Percentiles rank a stretch among this genome's conserved stretches.
Evolutionary conservation across 2,329 filamentous ascomycete genomes (phyloP).

Genomic region (Periglandula ipomoeae): DNA sequence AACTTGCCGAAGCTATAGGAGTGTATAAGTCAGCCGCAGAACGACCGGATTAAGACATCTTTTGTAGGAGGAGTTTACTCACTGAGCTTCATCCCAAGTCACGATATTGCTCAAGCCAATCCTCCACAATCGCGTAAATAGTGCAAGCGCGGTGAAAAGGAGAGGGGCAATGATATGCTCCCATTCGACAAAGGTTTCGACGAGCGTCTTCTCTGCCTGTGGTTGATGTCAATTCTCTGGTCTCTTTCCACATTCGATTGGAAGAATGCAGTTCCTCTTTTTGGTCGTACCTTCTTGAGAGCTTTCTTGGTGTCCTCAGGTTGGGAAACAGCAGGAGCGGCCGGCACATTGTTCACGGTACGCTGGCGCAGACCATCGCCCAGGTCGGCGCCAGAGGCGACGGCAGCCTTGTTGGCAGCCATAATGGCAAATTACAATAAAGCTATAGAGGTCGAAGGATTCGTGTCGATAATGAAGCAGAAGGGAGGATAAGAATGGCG

Average conservation of each 20-base stretch:
- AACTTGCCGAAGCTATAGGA: slow-evolving; percentile 78
- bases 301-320: slow-evolving; percentile 52
- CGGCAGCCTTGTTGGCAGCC: slow-evolving; percentile 44
- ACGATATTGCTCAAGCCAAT: slow-evolving; percentile 60
- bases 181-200: slow-evolving; percentile 55
- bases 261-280: background rate
- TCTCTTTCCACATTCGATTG: no score
- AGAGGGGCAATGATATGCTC: slow-evolving; percentile 53
- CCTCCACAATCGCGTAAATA: slow-evolving; percentile 61
- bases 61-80: slow-evolving; percentile 18
- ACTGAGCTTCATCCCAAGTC: slow-evolving; percentile 61
- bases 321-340: slow-evolving; percentile 30
- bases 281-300: slow-evolving; percentile 39
- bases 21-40: no score
- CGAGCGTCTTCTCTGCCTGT: slow-evolving; percentile 38
- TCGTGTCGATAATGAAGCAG: slow-evolving; percentile 1
- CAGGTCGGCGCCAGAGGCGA: slow-evolving; percentile 52
- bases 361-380: slow-evolving; percentile 49
- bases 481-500: slow-evolving; percentile 5
- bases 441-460: background rate
- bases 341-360: slow-evolving; percentile 29
- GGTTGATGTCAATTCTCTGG: slow-evolving; percentile 11
- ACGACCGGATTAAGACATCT: no score
- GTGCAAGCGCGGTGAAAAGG: slow-evolving; percentile 50
- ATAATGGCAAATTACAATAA: slow-evolving; percentile 25